Base-by-base conservation (phyloP, 495 filamentous ascomycete genomes). In the Pyronema omphalodes region DNA sequence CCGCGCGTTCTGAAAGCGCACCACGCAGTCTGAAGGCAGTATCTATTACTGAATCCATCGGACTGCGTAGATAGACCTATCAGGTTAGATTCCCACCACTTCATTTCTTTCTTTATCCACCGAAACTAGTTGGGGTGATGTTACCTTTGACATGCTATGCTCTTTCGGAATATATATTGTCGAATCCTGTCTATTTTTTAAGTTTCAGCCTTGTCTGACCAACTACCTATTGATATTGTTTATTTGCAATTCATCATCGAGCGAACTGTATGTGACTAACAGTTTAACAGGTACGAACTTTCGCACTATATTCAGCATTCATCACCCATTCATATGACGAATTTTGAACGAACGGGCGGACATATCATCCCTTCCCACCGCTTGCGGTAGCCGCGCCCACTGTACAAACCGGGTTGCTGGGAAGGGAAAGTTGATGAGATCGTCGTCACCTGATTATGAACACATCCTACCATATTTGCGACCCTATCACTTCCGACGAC, bases 171-270 rank as follows among this genome's bases (percentile, higher is more conserved):
- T 39, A 60, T 37, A 54, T 57, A 45, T 51, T 66, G 63, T 66
- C 49, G 63, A 66, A 57, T 58, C 45, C 45, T 62, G 51, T 59
- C 53, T 59, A 52, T 53, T 56, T 44, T 57, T 54, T 50, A 59
- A 66, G 63, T 66, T 66, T 66, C 63, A 66, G 63, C 63, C 63
- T 66, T 66, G 62, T 66, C 63, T 66, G 63, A 66, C 59, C 51
- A 45, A 23, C 51, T 39, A 41, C 37, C 33, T n/a, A 3, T 17
- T 58, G 29, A 3, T 29, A 35, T 37, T 11, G 35, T 15, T 29
- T 7, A 34, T 36, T 19, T n/a, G 6, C 23, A 1, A 14, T 50
- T 51, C 11, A n/a, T 5, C 7, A 8, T 39, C 0, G 14, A 14
- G 35, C 45, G 7, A 37, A 14, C 44, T 39, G 12, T 29, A 29